Conservation (phyloP, 306 rosid genomes). For the Cercis canadensis region DNA sequence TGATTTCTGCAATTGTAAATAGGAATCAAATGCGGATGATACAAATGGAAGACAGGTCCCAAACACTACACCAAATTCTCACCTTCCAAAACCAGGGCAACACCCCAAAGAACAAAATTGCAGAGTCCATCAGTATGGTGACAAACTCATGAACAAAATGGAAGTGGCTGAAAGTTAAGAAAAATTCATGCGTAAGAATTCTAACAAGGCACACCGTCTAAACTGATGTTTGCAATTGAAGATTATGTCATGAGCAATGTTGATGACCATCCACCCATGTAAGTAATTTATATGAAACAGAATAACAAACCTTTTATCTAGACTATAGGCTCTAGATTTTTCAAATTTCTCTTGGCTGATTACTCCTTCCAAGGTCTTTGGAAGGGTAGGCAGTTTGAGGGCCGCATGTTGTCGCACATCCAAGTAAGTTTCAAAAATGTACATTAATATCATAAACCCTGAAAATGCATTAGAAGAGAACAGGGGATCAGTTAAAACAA, state of each 20-base stretch:
- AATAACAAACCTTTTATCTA: slow-evolving; percentile 82
- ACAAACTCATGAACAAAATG: slow-evolving; percentile 92
- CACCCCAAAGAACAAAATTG: slow-evolving; percentile 75
- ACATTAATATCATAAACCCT: slow-evolving; percentile 95
- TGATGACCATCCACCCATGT: slow-evolving; percentile 9
- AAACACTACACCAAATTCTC: slow-evolving; percentile 41
- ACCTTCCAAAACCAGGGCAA: slow-evolving; percentile 99
- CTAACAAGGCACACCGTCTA: neutral
- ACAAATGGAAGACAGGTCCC: slow-evolving; percentile 22
- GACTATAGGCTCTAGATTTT: slow-evolving; percentile 91
- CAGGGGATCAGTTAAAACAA: slow-evolving; percentile 18
- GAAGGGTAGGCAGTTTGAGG: slow-evolving; percentile 82
- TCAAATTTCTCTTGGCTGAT: slow-evolving; percentile 92
- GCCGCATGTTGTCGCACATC: slow-evolving; percentile 90
- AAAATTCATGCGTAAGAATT: slow-evolving; percentile 28
- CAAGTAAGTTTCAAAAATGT: slow-evolving; percentile 86
- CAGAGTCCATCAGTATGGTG: slow-evolving; percentile 82
- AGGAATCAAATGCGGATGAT: slow-evolving; percentile 23
- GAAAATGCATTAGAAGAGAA: slow-evolving; percentile 23
- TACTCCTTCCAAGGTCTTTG: slow-evolving; percentile 87
- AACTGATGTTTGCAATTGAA: neutral
- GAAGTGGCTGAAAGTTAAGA: slow-evolving; percentile 67
- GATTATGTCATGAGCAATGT: slow-evolving; percentile 15
- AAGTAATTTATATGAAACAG: slow-evolving; percentile 23
- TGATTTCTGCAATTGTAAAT: slow-evolving; percentile 71